Evolutionary conservation across 106 monocot species (phyloP).

Genomic region (Dendrobium nobile): DNA sequence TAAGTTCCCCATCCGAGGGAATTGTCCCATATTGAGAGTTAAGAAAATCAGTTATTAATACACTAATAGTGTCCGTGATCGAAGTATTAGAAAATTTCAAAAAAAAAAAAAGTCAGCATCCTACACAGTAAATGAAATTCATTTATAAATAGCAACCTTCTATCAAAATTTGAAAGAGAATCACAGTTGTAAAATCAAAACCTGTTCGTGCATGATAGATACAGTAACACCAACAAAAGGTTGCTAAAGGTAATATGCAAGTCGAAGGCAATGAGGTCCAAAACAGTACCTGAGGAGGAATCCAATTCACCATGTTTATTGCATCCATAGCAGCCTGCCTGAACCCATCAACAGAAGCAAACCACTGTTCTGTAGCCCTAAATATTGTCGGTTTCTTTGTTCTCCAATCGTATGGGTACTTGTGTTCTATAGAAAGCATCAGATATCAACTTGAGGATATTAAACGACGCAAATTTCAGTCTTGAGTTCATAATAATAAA

Average conservation of each 20-base stretch:
- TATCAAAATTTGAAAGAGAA: background rate
- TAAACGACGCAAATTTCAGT: background rate
- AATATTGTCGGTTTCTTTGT: slow-evolving; percentile 99
- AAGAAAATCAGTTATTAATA: too few relatives aligned
- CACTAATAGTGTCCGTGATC: too few relatives aligned
- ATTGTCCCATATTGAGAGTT: too few relatives aligned
- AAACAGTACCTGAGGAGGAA: slow-evolving; percentile 71
- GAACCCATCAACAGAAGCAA: slow-evolving; percentile 93
- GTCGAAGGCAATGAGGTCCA: background rate
- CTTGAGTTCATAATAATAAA: background rate
- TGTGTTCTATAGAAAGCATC: slow-evolving; percentile 56
- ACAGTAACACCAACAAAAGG: background rate
- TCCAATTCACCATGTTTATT: slow-evolving; percentile 74
- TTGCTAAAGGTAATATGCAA: background rate
- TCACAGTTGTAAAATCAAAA: background rate
- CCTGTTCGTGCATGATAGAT: background rate
- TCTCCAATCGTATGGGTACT: slow-evolving; percentile 99
- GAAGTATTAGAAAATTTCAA: too few relatives aligned
- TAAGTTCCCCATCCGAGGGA: too few relatives aligned
- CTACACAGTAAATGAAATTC: background rate
- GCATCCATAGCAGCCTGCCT: slow-evolving; percentile 84
- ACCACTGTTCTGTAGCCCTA: slow-evolving; percentile 98
- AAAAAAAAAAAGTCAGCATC: background rate
- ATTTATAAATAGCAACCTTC: background rate
- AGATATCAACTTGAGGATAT: background rate